These are phyloP conservation scores for Canavalia gladiata DNA, from an alignment of 306 rosid genomes.

Conservation along the genomic window DNA sequence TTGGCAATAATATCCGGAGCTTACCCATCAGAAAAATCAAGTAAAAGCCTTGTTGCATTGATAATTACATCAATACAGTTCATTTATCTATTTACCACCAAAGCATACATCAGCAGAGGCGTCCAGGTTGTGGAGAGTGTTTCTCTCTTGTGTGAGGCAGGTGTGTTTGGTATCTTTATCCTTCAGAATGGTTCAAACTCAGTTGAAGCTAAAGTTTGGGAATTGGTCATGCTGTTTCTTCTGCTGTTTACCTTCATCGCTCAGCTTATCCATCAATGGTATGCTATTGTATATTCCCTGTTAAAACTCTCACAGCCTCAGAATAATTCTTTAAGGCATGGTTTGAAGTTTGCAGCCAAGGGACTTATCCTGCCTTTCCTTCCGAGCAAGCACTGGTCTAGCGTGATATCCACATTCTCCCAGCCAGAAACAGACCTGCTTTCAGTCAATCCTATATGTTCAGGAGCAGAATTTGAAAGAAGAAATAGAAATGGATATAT, in stretches of 20 bases:
- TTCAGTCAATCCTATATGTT: conserved; percentile 49
- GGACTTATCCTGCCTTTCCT: conserved; percentile 71
- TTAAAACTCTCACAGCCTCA: conserved; percentile 58
- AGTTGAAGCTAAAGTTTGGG: conserved; percentile 42
- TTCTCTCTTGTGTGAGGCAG: conserved; percentile 64
- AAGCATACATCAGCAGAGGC: conserved; percentile 66
- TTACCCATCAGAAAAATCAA: conserved; percentile 56
- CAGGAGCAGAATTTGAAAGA: conserved; percentile 57
- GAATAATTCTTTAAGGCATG: conserved; percentile 55
- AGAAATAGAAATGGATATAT: conserved; percentile 50
- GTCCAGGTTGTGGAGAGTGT: conserved; percentile 63
- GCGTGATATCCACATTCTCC: conserved; percentile 44
- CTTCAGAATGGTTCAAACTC: conserved; percentile 47
- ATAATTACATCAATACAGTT: conserved; percentile 62
- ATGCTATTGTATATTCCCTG: conserved; percentile 55
- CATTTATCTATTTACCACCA: conserved; percentile 54
- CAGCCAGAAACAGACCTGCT: conserved; percentile 49
- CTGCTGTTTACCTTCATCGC: conserved; percentile 57
- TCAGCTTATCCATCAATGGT: conserved; percentile 69
- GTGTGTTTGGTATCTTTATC: conserved; percentile 55
- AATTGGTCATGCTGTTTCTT: conserved; percentile 56
- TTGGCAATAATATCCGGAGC: conserved; percentile 69
- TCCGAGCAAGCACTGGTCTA: conserved; percentile 64
- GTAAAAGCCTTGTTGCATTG: conserved; percentile 61
- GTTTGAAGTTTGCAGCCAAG: conserved; percentile 63